Evolutionary conservation across 2,329 filamentous ascomycete genomes (phyloP).

Genomic region (Hymenoscyphus fructigenus): DNA sequence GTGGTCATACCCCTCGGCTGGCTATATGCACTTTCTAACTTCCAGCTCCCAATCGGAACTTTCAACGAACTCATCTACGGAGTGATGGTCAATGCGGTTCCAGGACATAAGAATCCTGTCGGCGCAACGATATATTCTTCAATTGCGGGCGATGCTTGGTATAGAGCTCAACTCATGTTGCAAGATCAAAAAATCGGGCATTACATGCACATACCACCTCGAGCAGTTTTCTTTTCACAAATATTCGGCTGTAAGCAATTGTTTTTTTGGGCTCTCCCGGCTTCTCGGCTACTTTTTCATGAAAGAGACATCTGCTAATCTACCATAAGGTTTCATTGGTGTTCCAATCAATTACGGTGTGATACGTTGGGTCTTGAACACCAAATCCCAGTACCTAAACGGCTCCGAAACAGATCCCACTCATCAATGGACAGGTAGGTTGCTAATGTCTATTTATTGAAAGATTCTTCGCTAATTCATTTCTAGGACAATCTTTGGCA

Average conservation of each 20-base stretch:
- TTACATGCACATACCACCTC: constrained; percentile 61
- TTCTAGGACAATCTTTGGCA: constrained; percentile 48
- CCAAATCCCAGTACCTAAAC: constrained; percentile 55
- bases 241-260: constrained; percentile 46
- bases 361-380: constrained; percentile 58
- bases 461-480: no score
- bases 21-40: constrained; percentile 60
- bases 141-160: constrained; percentile 63
- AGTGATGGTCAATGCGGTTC: constrained; percentile 54
- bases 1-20: constrained; percentile 53
- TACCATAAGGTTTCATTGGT: constrained; percentile 47
- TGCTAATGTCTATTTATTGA: no score
- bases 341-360: constrained; percentile 62
- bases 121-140: constrained; percentile 57
- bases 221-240: constrained; percentile 60
- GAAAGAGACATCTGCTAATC: neutral
- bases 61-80: constrained; percentile 62
- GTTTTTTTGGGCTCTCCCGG: neutral
- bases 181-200: constrained; percentile 64
- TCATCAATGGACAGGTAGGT: constrained; percentile 43
- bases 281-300: neutral
- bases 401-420: constrained; percentile 51
- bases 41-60: constrained; percentile 52
- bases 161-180: constrained; percentile 56
- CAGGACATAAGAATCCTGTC: constrained; percentile 53